Evolutionary conservation across 78 protist species (phyloP).

Genomic region (Dictyostelium capitatum): DNA sequence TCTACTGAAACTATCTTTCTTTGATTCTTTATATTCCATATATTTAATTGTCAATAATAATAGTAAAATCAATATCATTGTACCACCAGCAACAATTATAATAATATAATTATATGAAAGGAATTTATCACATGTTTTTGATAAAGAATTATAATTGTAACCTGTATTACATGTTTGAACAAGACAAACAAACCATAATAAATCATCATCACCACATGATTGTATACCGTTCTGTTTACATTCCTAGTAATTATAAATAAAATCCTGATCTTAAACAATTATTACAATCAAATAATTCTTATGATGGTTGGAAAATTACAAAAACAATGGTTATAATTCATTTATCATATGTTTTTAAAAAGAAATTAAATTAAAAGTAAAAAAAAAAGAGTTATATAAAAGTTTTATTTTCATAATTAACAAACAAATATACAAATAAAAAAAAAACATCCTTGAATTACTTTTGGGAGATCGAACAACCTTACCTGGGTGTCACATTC

Average conservation of each 20-base stretch:
- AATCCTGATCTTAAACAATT: background rate
- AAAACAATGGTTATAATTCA: background rate
- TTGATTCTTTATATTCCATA: constrained; percentile 17
- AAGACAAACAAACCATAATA: constrained; percentile 39
- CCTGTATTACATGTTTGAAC: constrained; percentile 15
- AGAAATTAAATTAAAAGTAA: background rate
- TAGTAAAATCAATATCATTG: constrained; percentile 3
- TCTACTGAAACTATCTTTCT: background rate
- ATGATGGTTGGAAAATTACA: constrained; percentile 4
- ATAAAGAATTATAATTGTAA: constrained; percentile 50
- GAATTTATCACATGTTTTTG: no score
- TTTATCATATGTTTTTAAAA: constrained; percentile 16
- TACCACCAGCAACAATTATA: constrained; percentile 78
- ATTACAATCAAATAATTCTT: background rate
- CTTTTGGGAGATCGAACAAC: no score
- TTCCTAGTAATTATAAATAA: no score
- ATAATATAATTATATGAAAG: constrained; percentile 60
- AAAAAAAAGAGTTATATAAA: no score
- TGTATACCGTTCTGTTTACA: constrained; percentile 2
- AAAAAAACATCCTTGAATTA: no score
- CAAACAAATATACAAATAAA: no score
- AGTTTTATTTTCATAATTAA: no score
- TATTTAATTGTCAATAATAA: no score
- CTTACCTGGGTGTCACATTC: no score
- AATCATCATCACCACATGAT: background rate